Evolutionary conservation across 2,329 filamentous ascomycete genomes (phyloP).

Genomic region (Cadophora sp.): DNA sequence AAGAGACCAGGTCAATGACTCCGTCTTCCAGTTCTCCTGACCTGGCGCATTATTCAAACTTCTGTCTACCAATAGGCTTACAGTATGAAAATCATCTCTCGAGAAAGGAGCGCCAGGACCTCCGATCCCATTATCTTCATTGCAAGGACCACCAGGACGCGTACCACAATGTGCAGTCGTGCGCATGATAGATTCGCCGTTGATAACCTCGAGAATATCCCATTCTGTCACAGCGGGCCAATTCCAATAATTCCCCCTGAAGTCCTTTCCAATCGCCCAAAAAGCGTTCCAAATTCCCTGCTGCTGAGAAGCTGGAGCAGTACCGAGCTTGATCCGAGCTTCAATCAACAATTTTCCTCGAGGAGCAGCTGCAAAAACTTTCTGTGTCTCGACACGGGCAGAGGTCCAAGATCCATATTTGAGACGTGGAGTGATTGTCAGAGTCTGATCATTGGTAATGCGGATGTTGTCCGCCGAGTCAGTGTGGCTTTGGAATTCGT

Average conservation of each 20-base stretch:
- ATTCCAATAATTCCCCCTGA: conserved; percentile 1
- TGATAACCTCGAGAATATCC: conserved; percentile 2
- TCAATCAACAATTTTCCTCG: not conserved
- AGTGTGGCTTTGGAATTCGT: not conserved
- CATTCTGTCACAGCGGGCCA: not conserved
- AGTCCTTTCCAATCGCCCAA: not conserved
- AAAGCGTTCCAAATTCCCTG: not conserved
- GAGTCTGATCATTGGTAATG: not conserved
- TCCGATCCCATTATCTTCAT: not conserved
- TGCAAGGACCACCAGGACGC: not conserved
- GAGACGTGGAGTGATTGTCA: not conserved
- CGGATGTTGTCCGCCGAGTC: conserved; percentile 1
- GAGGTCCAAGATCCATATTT: not conserved
- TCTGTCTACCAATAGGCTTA: not conserved
- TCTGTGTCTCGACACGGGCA: not conserved
- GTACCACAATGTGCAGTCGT: conserved; percentile 1
- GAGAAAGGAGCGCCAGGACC: not conserved
- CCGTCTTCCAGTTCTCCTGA: not conserved
- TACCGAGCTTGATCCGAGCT: conserved; percentile 3
- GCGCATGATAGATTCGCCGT: not conserved
- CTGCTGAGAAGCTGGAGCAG: not conserved
- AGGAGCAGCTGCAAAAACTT: not conserved
- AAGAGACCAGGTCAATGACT: conserved; percentile 1
- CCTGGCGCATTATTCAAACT: not conserved
- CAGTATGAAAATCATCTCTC: not conserved